Conservation (phyloP, 2,329 filamentous ascomycete species). For the Exophiala xenobiotica region DNA sequence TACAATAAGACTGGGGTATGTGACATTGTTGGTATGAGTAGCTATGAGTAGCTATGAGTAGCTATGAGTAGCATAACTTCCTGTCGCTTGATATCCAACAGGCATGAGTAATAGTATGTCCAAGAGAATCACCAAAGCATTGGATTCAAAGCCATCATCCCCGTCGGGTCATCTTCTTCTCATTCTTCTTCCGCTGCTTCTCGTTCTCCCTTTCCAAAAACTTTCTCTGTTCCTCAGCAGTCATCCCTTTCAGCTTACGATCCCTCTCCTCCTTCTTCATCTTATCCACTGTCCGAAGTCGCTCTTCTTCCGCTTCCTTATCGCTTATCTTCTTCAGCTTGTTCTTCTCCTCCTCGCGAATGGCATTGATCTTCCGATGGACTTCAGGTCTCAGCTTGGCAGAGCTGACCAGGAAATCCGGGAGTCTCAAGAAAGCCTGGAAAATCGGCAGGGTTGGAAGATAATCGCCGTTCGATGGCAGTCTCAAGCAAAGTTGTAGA, state of each 20-base stretch:
- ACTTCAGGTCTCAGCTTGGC: slow-evolving; percentile 92
- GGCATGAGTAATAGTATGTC: background rate
- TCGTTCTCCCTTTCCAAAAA: slow-evolving; percentile 78
- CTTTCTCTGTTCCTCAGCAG: slow-evolving; percentile 82
- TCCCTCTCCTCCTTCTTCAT: slow-evolving; percentile 89
- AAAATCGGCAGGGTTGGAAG: slow-evolving; percentile 70
- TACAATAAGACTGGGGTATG: too few species aligned
- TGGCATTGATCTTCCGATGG: slow-evolving; percentile 74
- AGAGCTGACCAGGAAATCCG: slow-evolving; percentile 72
- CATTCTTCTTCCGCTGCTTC: slow-evolving; percentile 63
- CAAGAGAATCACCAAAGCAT: background rate
- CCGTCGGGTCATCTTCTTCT: slow-evolving; percentile 63
- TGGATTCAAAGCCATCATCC: slow-evolving; percentile 33
- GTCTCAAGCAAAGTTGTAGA: slow-evolving; percentile 70
- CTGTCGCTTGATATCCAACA: too few species aligned
- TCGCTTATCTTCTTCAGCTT: slow-evolving; percentile 79
- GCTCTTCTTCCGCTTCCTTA: slow-evolving; percentile 65
- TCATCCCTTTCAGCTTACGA: slow-evolving; percentile 69
- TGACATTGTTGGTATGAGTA: too few species aligned
- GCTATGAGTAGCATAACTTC: too few species aligned
- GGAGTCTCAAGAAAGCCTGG: slow-evolving; percentile 76
- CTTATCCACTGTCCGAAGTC: slow-evolving; percentile 53
- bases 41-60: too few species aligned
- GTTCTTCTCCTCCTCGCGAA: slow-evolving; percentile 75
- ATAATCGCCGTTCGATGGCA: slow-evolving; percentile 64